These are phyloP conservation scores for Penicillium flavigenum DNA, from an alignment of 495 filamentous ascomycete genomes.

Conservation along the genomic window DNA sequence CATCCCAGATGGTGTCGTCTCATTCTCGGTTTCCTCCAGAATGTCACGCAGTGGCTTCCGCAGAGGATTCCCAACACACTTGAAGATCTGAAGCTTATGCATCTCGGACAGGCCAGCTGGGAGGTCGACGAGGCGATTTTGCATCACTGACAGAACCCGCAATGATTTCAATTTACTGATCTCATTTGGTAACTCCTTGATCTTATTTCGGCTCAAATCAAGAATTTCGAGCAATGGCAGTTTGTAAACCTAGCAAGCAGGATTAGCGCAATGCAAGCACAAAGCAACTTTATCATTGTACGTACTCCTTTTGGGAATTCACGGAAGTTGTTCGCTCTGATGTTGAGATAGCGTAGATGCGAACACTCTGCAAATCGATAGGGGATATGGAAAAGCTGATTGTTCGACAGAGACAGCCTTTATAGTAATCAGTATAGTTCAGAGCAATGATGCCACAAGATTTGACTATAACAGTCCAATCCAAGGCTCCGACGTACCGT, in stretches of 20 bases:
- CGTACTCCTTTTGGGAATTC: conserved; percentile 85
- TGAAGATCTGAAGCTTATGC: conserved; percentile 81
- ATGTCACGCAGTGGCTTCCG: conserved; percentile 46
- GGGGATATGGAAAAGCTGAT: conserved; percentile 76
- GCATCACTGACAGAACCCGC: conserved; percentile 75
- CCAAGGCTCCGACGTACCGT: conserved; percentile 55
- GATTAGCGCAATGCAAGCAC: conserved; percentile 17
- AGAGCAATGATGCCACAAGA: neutral
- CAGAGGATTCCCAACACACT: conserved; percentile 83
- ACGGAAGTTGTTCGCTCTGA: conserved; percentile 79
- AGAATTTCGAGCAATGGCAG: conserved; percentile 86
- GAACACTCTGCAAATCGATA: conserved; percentile 80
- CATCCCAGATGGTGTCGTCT: conserved; percentile 42
- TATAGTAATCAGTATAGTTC: conserved; percentile 10
- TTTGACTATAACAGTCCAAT: neutral
- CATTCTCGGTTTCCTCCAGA: conserved; percentile 43
- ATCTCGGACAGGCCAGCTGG: conserved; percentile 84
- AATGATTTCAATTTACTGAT: conserved; percentile 74
- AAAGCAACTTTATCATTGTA: conserved; percentile 13
- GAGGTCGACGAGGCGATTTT: conserved; percentile 80
- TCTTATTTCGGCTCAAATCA: conserved; percentile 83
- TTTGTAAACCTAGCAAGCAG: conserved; percentile 64
- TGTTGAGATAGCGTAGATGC: conserved; percentile 91
- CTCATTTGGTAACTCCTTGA: conserved; percentile 72
- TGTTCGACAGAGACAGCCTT: conserved; percentile 88